A percentile compares a stretch with the other conserved stretches of the same genome.
Conservation (phyloP, 2,329 filamentous ascomycete genomes). For the Diaporthe citriasiana region DNA sequence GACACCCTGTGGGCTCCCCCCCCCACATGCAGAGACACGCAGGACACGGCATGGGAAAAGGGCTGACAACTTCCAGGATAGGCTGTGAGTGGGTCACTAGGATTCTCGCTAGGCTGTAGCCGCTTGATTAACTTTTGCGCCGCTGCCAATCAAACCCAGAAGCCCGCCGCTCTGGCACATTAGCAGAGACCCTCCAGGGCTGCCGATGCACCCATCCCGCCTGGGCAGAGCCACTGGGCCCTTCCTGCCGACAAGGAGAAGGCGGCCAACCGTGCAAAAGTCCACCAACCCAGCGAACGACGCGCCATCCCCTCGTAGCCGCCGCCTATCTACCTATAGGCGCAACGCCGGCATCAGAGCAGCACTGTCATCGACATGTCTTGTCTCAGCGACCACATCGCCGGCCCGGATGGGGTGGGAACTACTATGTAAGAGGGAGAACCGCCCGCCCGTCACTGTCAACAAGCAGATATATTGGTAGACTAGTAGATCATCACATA, state of each 20-base stretch:
- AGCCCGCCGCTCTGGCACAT: slow-evolving; percentile 33
- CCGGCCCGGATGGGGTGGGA: neutral
- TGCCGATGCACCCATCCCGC: slow-evolving; percentile 27
- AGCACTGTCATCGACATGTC: neutral
- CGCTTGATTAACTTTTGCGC: slow-evolving; percentile 35
- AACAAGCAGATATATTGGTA: neutral
- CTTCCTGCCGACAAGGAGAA: slow-evolving; percentile 19
- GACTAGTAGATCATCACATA: slow-evolving; percentile 1
- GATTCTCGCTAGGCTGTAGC: slow-evolving; percentile 38
- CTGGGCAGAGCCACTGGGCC: slow-evolving; percentile 20
- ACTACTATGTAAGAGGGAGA: neutral
- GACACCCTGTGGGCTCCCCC: neutral
- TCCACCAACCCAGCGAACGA: neutral
- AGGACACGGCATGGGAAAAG: slow-evolving; percentile 29
- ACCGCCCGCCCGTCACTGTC: neutral
- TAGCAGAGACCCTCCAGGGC: slow-evolving; percentile 18
- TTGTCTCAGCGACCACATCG: neutral
- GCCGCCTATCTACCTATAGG: slow-evolving; percentile 15
- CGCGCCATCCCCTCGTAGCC: slow-evolving; percentile 3
- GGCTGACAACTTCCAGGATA: slow-evolving; percentile 35
- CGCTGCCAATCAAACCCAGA: slow-evolving; percentile 26
- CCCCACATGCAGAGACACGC: slow-evolving; percentile 28
- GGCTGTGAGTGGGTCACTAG: slow-evolving; percentile 33
- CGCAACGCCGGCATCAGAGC: slow-evolving; percentile 14
- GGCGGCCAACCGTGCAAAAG: slow-evolving; percentile 19